Evolutionary conservation across 169 alveolate species (phyloP), one percentile per base, ranked within the genome.

Genomic region (Plasmodium ovale): DNA sequence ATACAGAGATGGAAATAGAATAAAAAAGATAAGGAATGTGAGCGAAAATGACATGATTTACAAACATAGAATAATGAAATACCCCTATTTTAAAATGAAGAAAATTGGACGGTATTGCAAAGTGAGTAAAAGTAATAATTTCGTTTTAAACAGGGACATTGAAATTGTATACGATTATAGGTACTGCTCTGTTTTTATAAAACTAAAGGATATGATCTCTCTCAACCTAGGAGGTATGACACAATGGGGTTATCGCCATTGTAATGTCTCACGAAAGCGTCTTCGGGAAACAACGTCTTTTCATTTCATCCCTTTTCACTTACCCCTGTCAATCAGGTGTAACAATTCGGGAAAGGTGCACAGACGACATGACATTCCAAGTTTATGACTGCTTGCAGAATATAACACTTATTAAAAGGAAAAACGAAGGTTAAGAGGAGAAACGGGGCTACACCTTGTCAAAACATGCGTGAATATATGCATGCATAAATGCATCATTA

Each of bases 51-150:
- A 82, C 58, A 65, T 82, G 90, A 35, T 82, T 4, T 71, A 82
- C 44, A 82, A 82, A 35, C 90, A 82, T 58, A 37, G 60, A 10
- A 58, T 65, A 1, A 44, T 51, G 25, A 82, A 82, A 31, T 82
- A 82, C 58, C 90, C 90, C 16, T 82, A 65, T 82, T 82, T 82
- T 47, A 82, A 82, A 59, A 82, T 82, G 90, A 82, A 82, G 27
- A 82, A 64, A 82, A 47, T 82, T 7, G 90, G 90, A 0, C 2
- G 31, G 3, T 82, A 82, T 59, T 35, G 47, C 10, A 65, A 65
- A 70, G 42, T 82, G 19, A n/a, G 27, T 5, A 33, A 31, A 29
- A 82, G 3, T 64, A 42, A 42, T 37, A 29, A 27, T 23, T 42
- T 35, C 29, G 10, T 65, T 27, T 82, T 82, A 31, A 65, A 65